Evolutionary conservation across 257 asterid genomes (phyloP), one percentile per base, ranked within the genome.

Genomic region (Perilla frutescens): DNA sequence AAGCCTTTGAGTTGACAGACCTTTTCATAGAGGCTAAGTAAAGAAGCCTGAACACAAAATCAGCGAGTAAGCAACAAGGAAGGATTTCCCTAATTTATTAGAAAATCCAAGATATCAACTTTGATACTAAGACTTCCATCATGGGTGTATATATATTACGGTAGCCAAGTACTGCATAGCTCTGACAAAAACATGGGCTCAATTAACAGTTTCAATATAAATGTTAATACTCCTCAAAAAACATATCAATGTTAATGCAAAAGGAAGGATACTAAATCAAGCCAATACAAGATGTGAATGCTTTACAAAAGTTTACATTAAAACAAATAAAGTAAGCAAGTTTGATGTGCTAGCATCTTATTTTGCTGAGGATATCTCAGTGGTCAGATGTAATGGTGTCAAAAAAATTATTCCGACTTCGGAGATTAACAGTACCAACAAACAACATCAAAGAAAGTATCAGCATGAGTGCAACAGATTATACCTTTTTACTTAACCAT

Each of bases 401-500:
- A 4, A 58, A 40, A 49, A 4, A 9, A 54, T 43, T 36, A 50
- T 69, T 48, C 53, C 6, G 34, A 60, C 54, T 61, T 62, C 36
- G 14, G 44, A 59, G 10, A 37, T 13, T 10, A 20, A 37, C 12
- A 58, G 3, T 47, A 9, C 51, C 4, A 47, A 12, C 6, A 3
- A 13, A 15, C 55, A 49, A 12, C 26, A 49, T 12, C 55, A n/a
- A 49, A 2, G 26, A 49, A 49, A 3, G 55, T 49, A 49, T 49
- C 55, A 53, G 11, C 7, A 6, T 20, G 59, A 53, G 11, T 1
- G 3, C 68, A 71, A 14, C 13, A 44, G 70, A 11, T 26, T 7
- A 13, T 11, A 92, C 99, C 99, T 88, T 90, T 78, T 86, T 95
- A 83, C 99, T 95, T 53, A 90, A 73, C 79, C 90, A 81, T 73